Conservation (phyloP, 2,329 filamentous ascomycete species). For the Diaporthe sp. region DNA sequence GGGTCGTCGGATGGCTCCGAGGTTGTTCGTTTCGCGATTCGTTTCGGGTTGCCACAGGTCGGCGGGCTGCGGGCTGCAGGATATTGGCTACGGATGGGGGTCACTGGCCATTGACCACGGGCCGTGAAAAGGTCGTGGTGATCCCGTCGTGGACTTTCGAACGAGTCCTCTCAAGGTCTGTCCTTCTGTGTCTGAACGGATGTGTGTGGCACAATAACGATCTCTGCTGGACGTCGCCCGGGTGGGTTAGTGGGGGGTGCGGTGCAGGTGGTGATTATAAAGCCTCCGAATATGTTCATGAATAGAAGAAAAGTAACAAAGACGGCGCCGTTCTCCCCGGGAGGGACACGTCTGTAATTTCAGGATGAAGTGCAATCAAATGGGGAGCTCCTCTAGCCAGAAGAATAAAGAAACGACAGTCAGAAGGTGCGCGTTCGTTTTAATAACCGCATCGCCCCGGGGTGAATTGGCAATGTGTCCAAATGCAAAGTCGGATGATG, state of each 20-base stretch:
- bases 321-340: background rate
- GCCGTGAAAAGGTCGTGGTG: background rate
- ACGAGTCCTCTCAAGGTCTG: background rate
- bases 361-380: background rate
- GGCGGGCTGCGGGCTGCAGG: background rate
- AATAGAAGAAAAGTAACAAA: slow-evolving; percentile 13
- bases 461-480: slow-evolving; percentile 30
- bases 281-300: slow-evolving; percentile 18
- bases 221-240: background rate
- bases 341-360: background rate
- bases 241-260: background rate
- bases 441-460: slow-evolving; percentile 9
- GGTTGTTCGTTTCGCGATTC: slow-evolving; percentile 30
- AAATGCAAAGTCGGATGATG: slow-evolving; percentile 31
- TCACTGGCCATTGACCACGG: background rate
- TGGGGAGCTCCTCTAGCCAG: background rate
- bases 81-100: background rate
- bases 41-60: slow-evolving; percentile 19
- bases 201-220: background rate
- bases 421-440: background rate
- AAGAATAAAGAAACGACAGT: background rate
- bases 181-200: background rate
- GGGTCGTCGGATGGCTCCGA: slow-evolving; percentile 24
- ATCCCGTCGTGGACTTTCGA: background rate
- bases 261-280: background rate